Base-by-base conservation (phyloP, 345 rosid species). In the Pistacia integerrima region DNA sequence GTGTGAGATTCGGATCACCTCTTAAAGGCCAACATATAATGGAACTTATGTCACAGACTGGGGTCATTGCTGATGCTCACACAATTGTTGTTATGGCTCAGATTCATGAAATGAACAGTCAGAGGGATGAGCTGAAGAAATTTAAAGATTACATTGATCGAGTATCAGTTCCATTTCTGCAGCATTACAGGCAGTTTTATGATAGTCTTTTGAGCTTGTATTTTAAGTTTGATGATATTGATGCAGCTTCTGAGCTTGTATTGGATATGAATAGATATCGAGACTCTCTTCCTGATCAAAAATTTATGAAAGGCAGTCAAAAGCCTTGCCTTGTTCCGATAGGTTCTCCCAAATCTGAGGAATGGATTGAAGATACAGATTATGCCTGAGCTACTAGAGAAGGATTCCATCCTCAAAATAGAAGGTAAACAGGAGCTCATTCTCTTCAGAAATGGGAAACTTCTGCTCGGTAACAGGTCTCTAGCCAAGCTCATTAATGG, bases 51-150 rank as follows among this genome's bases (percentile, higher is more conserved):
- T 84, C 97, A 1, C 78, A 41, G 77, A 74, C 73, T 0, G 85
- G 83, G 18, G 84, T 93, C 17, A 36, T 86, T 77, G 97, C 97
- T n/a, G 97, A 95, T 88, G 96, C 88, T 35, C 82, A 85, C 66
- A 84, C 97, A 20, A 81, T 93, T 72, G 80, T 83, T 78, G 76
- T 85, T 22, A 84, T 91, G 81, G 88, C 91, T 11, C 85, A 66
- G 73, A 56, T 95, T 76, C 87, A 90, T 74, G 94, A 90, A 76
- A 90, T 88, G 87, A 93, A 92, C 83, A 93, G 87, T 25, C 92
- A 80, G 78, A 80, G 94, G 63, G 90, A 88, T 79, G 99, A 91
- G 86, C 70, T 95, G 73, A 92, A 77, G 80, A 93, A 88, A 82
- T 83, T 88, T 18, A 91, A 89, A 84, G 86, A 79, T 78, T 74